Base-by-base conservation (phyloP, 2,329 filamentous ascomycete species). In the Blastomyces emzantsi region DNA sequence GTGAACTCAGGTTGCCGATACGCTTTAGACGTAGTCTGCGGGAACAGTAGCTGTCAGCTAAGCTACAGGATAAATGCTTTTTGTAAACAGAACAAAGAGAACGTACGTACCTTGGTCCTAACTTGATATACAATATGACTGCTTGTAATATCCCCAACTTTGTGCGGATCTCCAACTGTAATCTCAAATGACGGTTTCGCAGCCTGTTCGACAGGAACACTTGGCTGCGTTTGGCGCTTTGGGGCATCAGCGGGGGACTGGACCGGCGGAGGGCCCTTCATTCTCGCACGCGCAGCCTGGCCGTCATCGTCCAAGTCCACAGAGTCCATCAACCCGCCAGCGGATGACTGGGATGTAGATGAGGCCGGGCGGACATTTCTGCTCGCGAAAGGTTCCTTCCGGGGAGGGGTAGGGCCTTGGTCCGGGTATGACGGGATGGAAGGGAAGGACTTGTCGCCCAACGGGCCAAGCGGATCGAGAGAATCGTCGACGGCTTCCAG, bases 51-150 rank as follows among this genome's bases (percentile, higher is more conserved):
- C 54, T 28, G 22, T 52, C 22, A 52, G 59, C 59, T 6, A 33
- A 39, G 59, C 8, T 19, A 25, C 11, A 52, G 49, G 49, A 28
- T 3, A 51, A 52, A 30, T 36, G 8, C 33, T 1, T 1, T 36
- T 36, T 1, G 33, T 36, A 36, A 36, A 13, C 22, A 61, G 69
- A 33, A 22, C 6, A 22, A 36, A n/a, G 7, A 22, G 30, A 36
- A 19, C 19, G 30, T 39, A 64, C 75, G 65, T 82, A 94, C 90
- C 86, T 89, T 94, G 64, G 94, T 99, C 71, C 90, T 85, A 67
- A 99, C 94, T 70, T 91, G 91, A 78, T 99, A 99, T 58, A 97
- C 94, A 67, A 96, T 99, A 76, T 99, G 94, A 67, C 92, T 96
- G 76, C 90, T 96, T 9, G 94, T 97, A 74, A 97, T 77, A 77